Evolutionary conservation across 495 filamentous ascomycete genomes (phyloP).

Genomic region (Hyphodiscus hymeniophilus): DNA sequence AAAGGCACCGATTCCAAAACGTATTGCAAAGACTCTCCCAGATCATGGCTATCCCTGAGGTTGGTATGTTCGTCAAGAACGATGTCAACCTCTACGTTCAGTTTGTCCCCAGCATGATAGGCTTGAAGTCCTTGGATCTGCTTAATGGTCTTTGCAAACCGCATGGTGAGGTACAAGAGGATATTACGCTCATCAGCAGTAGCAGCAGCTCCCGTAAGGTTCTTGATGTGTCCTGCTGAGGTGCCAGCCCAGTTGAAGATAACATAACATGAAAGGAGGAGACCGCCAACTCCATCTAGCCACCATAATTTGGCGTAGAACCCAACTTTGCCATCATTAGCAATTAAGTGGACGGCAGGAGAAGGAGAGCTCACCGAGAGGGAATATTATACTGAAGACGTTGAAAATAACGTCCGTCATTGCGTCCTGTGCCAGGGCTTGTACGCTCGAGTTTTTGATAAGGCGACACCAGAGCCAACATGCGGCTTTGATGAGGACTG

Average conservation of each 20-base stretch:
- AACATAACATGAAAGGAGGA: constrained; percentile 72
- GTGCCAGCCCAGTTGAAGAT: constrained; percentile 81
- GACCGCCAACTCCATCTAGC: constrained; percentile 76
- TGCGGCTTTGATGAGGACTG: constrained; percentile 71
- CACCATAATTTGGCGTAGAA: constrained; percentile 74
- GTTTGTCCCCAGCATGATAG: constrained; percentile 82
- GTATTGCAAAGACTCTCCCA: constrained; percentile 85
- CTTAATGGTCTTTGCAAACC: constrained; percentile 81
- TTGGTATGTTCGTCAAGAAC: constrained; percentile 73
- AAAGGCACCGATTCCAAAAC: constrained; percentile 81
- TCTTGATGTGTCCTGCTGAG: constrained; percentile 68
- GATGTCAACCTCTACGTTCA: constrained; percentile 75
- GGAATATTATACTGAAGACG: constrained; percentile 78
- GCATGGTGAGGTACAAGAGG: constrained; percentile 86
- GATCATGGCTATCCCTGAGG: constrained; percentile 78
- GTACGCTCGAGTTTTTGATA: constrained; percentile 81
- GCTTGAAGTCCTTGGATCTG: constrained; percentile 84
- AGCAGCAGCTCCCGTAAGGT: constrained; percentile 75
- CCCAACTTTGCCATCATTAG: constrained; percentile 45
- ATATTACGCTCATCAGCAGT: constrained; percentile 75
- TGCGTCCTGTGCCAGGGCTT: constrained; percentile 52
- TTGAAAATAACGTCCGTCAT: constrained; percentile 74
- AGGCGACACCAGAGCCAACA: constrained; percentile 89
- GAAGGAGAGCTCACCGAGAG: constrained; percentile 45
- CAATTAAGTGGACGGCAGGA: neutral